A percentile compares a stretch with the other conserved stretches of the same genome.
Evolutionary conservation across 768 basidiomycete genomes (phyloP).

Genomic region (Naematelia encephala): DNA sequence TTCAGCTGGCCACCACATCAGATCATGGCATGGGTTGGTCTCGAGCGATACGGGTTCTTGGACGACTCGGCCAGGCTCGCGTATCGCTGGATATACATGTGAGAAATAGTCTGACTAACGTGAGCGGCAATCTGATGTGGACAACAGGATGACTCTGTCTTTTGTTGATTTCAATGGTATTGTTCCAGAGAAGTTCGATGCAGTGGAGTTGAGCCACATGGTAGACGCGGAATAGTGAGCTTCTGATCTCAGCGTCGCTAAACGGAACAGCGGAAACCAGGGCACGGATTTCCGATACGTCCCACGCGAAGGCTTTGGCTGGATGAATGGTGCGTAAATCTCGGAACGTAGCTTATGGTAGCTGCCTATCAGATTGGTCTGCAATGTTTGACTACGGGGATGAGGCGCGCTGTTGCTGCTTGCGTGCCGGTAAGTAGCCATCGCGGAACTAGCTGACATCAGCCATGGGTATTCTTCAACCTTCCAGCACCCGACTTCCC

Average conservation of each 20-base stretch:
- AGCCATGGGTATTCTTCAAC: constrained; percentile 48
- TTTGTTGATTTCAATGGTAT: constrained; percentile 93
- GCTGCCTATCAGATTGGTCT: constrained; percentile 96
- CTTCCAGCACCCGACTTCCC: constrained; percentile 45
- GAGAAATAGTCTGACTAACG: constrained; percentile 23
- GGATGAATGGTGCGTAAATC: constrained; percentile 79
- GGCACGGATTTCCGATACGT: constrained; percentile 98
- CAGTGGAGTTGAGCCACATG: constrained; percentile 88
- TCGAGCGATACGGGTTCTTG: constrained; percentile 91
- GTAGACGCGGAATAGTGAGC: constrained; percentile 86
- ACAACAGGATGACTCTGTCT: constrained; percentile 44
- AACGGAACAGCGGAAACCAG: constrained; percentile 42
- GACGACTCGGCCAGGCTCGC: constrained; percentile 90
- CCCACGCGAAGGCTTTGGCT: constrained; percentile 94
- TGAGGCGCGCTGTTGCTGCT: constrained; percentile 91
- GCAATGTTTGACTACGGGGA: constrained; percentile 85
- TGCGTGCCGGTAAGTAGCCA: constrained; percentile 60
- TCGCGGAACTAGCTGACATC: neutral
- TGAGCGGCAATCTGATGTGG: constrained; percentile 4
- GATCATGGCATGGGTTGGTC: constrained; percentile 96
- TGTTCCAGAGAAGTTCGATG: constrained; percentile 98
- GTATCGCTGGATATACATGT: constrained; percentile 99
- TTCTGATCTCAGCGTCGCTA: constrained; percentile 38
- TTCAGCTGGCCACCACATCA: constrained; percentile 73
- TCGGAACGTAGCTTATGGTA: constrained; percentile 41